Evolutionary conservation across 768 basidiomycete genomes (phyloP), one percentile per base, ranked within the genome.

Genomic region (Dioszegia hungarica): DNA sequence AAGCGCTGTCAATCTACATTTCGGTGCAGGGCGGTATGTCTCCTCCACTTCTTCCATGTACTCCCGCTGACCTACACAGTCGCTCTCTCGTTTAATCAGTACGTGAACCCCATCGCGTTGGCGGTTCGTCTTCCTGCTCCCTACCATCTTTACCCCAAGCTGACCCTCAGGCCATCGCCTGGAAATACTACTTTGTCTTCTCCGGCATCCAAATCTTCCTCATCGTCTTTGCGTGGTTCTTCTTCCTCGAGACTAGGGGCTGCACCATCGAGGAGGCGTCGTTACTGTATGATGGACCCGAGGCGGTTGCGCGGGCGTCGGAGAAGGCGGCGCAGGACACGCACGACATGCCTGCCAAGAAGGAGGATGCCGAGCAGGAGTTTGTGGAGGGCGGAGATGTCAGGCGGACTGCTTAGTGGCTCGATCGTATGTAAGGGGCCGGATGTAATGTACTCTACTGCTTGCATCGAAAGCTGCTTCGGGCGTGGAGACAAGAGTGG

Each of bases 241-340:
- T 59, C 50, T 46, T 58, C 58, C 53, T 67, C 20, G 70, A 72
- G 52, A 70, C 70, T 3, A 63, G 65, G 36, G 56, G 60, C 10
- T 47, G 34, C 29, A 66, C 64, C 1, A 47, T 66, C 39, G 64
- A 66, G 31, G 64, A 66, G 34, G 58, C 61, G 17, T 59, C 65
- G 5, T 33, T 49, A 17, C 52, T 69, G 5, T 73, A 68, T 56
- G 67, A 68, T 38, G 67, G 65, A 25, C 45, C 54, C 22, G 61
- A 64, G 24, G 64, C 47, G 20, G 62, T 49, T 9, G 24, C 15
- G n/a, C 31, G 31, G 19, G 47, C 31, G 9, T 12, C 47, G 33
- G 31, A 34, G 11, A 49, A 8, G 8, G 47, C 47, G 3, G 31
- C 47, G 11, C 14, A 20, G 28, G 45, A 28, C 10, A 15, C 25